A percentile compares a stretch with the other conserved stretches of the same genome.
phyloP scores from a whole-genome alignment of 768 basidiomycete genomes.

The Lactarius quietus region DNA sequence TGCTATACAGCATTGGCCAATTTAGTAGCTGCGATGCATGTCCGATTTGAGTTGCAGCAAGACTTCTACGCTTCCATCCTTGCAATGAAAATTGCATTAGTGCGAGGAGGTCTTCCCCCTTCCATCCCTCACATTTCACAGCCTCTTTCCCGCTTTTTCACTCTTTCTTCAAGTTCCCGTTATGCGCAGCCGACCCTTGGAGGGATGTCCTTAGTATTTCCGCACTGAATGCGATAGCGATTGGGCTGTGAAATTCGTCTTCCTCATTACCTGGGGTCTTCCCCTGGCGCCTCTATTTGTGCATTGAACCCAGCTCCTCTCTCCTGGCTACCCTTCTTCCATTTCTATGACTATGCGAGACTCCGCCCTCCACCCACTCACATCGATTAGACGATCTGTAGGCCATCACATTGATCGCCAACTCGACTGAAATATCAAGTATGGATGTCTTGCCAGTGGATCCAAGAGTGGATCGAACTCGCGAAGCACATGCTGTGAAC shows the following conservation, averaged over 20 bases:
- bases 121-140: background rate
- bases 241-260: background rate
- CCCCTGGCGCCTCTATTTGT: background rate
- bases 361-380: background rate
- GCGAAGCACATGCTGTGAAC: background rate
- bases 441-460: background rate
- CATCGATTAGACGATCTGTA: background rate
- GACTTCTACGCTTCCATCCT: background rate
- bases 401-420: background rate
- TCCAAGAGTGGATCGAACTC: background rate
- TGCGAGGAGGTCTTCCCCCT: background rate
- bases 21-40: too few species aligned
- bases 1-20: too few species aligned
- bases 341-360: background rate
- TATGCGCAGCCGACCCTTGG: background rate
- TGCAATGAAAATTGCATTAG: background rate
- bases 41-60: too few species aligned
- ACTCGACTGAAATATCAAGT: background rate
- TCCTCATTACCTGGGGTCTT: background rate
- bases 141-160: too few species aligned
- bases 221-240: background rate
- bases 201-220: background rate
- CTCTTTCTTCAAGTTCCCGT: background rate
- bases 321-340: background rate
- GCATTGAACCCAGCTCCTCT: background rate